These are phyloP conservation scores for Aureobasidium sp. DNA, from an alignment of 2,329 filamentous ascomycete species.

Conservation along the genomic window DNA sequence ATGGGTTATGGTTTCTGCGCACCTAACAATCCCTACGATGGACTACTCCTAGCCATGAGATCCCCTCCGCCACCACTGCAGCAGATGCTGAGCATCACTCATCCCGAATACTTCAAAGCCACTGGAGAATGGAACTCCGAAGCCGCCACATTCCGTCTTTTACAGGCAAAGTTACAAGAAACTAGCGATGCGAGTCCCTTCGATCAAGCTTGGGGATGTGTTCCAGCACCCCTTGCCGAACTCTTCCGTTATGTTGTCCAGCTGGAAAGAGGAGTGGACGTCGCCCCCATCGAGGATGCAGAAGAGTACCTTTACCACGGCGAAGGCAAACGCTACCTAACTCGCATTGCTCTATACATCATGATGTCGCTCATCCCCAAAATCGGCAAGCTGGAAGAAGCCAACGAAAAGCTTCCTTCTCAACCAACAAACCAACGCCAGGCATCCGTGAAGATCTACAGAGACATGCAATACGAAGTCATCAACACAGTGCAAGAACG, in stretches of 20 bases:
- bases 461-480: conserved; percentile 32
- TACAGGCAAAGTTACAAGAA: neutral
- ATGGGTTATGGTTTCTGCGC: conserved; percentile 47
- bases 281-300: conserved; percentile 23
- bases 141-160: conserved; percentile 32
- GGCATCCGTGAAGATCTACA: conserved; percentile 35
- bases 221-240: conserved; percentile 28
- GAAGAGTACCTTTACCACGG: conserved; percentile 22
- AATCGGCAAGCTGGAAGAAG: conserved; percentile 24
- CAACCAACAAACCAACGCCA: conserved; percentile 32
- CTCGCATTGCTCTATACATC: conserved; percentile 28
- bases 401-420: conserved; percentile 19
- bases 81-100: conserved; percentile 21
- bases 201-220: conserved; percentile 13
- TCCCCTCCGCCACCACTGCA: conserved; percentile 32
- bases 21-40: conserved; percentile 39
- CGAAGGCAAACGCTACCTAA: conserved; percentile 24
- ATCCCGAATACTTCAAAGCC: conserved; percentile 28
- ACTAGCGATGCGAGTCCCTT: neutral
- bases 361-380: conserved; percentile 28
- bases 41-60: conserved; percentile 35
- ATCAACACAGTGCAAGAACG: conserved; percentile 23
- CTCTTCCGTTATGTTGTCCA: conserved; percentile 29
- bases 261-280: conserved; percentile 25
- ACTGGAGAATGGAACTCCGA: conserved; percentile 27